Conservation (phyloP, 768 basidiomycete genomes). For the Suillus tomentosus region DNA sequence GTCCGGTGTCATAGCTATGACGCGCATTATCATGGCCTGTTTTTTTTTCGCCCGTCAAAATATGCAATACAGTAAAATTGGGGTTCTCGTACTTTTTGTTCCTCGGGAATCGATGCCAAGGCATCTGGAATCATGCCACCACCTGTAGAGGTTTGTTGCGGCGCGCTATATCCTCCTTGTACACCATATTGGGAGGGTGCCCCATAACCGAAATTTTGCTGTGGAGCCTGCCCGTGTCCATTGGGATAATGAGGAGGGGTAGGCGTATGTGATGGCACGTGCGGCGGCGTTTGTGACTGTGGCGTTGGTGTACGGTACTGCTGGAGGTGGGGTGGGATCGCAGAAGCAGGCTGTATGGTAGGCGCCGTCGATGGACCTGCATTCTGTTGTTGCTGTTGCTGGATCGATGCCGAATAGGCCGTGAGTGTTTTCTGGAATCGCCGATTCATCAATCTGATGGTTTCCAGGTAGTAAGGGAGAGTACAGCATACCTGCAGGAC, state of each 20-base stretch:
- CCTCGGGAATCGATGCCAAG: conserved; percentile 63
- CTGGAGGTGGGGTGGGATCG: conserved; percentile 47
- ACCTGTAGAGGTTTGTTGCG: conserved; percentile 20
- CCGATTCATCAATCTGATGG: background rate
- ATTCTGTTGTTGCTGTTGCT: conserved; percentile 14
- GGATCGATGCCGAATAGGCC: conserved; percentile 39
- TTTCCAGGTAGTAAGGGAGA: background rate
- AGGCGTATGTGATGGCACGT: conserved; percentile 15
- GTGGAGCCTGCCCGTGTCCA: conserved; percentile 31
- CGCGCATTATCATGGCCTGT: conserved; percentile 75
- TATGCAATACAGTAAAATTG: background rate
- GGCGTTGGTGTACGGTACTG: conserved; percentile 40
- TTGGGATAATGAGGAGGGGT: conserved; percentile 20
- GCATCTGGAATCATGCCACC: conserved; percentile 45
- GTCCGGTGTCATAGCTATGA: conserved; percentile 80
- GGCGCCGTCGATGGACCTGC: conserved; percentile 23
- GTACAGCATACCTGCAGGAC: conserved; percentile 63
- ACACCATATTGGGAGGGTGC: conserved; percentile 19
- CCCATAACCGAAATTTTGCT: conserved; percentile 23
- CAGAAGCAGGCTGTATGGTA: conserved; percentile 34
- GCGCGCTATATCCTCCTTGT: conserved; percentile 20
- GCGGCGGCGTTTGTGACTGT: conserved; percentile 31
- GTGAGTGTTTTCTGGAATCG: conserved; percentile 60
- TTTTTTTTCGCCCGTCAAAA: background rate
- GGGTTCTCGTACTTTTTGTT: conserved; percentile 52